Evolutionary conservation across 371 early-diverging fungal genomes (phyloP).

Genomic region (Apophysomyces variabilis): DNA sequence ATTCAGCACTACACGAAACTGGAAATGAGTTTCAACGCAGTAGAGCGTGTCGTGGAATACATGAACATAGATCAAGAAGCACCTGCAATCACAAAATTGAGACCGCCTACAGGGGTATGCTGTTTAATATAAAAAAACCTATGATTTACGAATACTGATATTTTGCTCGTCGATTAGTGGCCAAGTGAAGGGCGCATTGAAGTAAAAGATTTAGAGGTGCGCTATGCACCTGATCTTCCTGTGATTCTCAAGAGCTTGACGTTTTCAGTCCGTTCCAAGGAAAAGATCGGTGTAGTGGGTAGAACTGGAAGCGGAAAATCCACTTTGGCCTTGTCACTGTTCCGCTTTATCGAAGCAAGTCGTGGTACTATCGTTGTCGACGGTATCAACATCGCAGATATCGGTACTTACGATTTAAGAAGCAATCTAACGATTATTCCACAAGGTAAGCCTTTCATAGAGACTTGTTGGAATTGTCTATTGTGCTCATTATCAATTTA

Average conservation of each 20-base stretch:
- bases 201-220: constrained; percentile 43
- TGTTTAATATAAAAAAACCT: neutral
- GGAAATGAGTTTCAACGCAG: constrained; percentile 77
- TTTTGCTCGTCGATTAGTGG: constrained; percentile 47
- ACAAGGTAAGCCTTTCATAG: neutral
- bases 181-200: constrained; percentile 65
- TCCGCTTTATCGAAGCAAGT: constrained; percentile 59
- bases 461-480: constrained; percentile 44
- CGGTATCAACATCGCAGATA: neutral
- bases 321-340: constrained; percentile 55
- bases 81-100: constrained; percentile 33
- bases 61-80: constrained; percentile 65
- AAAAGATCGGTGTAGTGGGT: constrained; percentile 51
- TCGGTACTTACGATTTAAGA: neutral
- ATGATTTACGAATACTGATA: neutral
- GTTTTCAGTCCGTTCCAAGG: constrained; percentile 44
- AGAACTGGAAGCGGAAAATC: constrained; percentile 73
- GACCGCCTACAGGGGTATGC: constrained; percentile 20
- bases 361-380: neutral
- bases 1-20: constrained; percentile 68
- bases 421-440: constrained; percentile 1
- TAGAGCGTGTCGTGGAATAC: constrained; percentile 76
- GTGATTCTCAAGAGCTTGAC: constrained; percentile 54
- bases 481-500: constrained; percentile 55
- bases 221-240: constrained; percentile 60